Evolutionary conservation across 257 asterid species (phyloP).

Genomic region (Lithospermum erythrorhizon): DNA sequence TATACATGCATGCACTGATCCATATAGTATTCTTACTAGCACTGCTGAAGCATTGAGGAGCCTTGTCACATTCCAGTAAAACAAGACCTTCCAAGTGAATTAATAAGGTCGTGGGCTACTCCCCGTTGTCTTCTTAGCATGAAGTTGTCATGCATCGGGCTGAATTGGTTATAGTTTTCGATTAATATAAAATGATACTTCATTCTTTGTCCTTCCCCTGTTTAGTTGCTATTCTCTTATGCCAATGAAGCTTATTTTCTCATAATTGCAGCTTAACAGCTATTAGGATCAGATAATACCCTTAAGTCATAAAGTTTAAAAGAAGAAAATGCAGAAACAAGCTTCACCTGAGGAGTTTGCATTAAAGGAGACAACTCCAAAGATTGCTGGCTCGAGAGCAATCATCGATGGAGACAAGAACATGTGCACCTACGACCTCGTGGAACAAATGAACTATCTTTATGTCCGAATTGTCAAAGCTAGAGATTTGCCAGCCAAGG

Average conservation of each 20-base stretch:
- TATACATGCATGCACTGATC: no score
- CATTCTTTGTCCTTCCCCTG: neutral
- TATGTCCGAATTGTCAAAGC: conserved; percentile 83
- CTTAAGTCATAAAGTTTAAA: conserved; percentile 1
- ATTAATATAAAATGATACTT: neutral
- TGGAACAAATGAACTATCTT: conserved; percentile 76
- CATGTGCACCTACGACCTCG: conserved; percentile 58
- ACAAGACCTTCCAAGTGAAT: no score
- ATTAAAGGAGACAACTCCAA: conserved; percentile 68
- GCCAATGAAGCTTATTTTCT: neutral
- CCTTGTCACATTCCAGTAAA: no score
- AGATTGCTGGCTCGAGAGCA: conserved; percentile 62
- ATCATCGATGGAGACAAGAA: conserved; percentile 57
- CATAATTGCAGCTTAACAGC: neutral
- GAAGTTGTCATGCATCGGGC: no score
- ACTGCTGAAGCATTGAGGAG: no score
- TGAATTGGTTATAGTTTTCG: neutral
- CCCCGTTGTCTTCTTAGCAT: no score
- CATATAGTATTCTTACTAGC: no score
- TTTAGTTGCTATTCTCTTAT: neutral
- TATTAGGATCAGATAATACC: neutral
- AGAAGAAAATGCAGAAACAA: conserved; percentile 35
- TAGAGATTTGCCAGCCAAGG: conserved; percentile 40
- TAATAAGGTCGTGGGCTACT: no score
- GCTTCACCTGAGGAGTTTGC: conserved; percentile 48